Conservation (phyloP, 1,284 basidiomycete species). For the Megacollybia platyphylla region DNA sequence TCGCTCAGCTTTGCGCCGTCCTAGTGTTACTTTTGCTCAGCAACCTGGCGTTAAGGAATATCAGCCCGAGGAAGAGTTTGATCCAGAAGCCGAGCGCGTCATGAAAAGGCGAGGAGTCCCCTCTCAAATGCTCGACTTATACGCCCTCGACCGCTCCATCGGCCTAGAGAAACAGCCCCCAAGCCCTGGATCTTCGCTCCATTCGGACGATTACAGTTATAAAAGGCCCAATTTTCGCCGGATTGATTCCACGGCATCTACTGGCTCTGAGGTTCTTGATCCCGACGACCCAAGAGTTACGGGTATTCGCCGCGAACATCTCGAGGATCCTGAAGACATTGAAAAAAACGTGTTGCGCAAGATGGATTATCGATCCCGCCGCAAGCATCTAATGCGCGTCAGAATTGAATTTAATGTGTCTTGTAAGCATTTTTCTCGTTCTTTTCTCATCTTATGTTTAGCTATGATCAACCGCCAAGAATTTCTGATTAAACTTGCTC, state of each 20-base stretch:
- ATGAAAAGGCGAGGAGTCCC: conserved; percentile 27
- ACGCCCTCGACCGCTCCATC: conserved; percentile 23
- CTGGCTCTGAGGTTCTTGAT: conserved; percentile 34
- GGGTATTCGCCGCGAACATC: conserved; percentile 24
- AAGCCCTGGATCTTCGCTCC: conserved; percentile 5
- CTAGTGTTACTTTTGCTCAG: conserved; percentile 19
- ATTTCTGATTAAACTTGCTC: conserved; percentile 74
- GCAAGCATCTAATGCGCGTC: conserved; percentile 47
- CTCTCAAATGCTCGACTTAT: conserved; percentile 42
- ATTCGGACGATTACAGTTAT: conserved; percentile 9
- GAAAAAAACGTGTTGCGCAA: conserved; percentile 41
- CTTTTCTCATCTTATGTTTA: conserved; percentile 36
- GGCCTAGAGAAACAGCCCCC: conserved; percentile 10
- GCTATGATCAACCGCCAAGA: conserved; percentile 61
- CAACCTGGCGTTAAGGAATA: conserved; percentile 13
- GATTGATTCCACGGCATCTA: conserved; percentile 18
- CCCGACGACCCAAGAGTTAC: conserved; percentile 42
- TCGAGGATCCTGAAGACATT: conserved; percentile 47
- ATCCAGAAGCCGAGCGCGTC: conserved; percentile 16
- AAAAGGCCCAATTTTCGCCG: conserved; percentile 4
- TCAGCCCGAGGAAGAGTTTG: conserved; percentile 10
- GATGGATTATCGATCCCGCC: conserved; percentile 53
- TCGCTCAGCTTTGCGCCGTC: conserved; percentile 13
- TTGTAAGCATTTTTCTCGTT: conserved; percentile 33
- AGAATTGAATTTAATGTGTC: conserved; percentile 62